Evolutionary conservation across 768 basidiomycete genomes (phyloP).

Genomic region (Suillus ampliporus): DNA sequence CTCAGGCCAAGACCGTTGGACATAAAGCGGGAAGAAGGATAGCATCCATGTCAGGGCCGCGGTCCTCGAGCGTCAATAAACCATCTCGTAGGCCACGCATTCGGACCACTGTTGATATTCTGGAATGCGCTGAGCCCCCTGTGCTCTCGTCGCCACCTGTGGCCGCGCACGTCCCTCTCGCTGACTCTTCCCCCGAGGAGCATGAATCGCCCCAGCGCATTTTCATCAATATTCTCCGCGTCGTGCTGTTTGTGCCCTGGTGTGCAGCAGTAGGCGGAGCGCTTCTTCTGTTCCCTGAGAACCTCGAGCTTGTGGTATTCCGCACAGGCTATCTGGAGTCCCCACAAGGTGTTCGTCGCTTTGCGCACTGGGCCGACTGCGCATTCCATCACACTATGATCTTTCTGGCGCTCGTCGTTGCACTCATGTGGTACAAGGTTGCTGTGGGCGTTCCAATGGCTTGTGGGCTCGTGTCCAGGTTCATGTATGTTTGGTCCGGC

Average conservation of each 20-base stretch:
- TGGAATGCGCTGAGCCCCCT: slow-evolving; percentile 16
- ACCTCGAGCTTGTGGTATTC: slow-evolving; percentile 36
- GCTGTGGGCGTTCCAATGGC: slow-evolving; percentile 27
- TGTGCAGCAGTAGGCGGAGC: slow-evolving; percentile 40
- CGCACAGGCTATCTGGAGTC: slow-evolving; percentile 34
- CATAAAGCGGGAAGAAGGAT: slow-evolving; percentile 26
- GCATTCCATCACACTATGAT: slow-evolving; percentile 40
- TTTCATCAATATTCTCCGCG: slow-evolving; percentile 16
- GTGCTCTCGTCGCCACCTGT: slow-evolving; percentile 3
- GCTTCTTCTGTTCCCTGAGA: slow-evolving; percentile 35
- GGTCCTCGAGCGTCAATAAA: slow-evolving; percentile 13
- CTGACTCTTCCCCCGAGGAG: neutral
- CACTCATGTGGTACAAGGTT: slow-evolving; percentile 25
- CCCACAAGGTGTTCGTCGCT: slow-evolving; percentile 40
- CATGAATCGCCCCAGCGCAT: neutral
- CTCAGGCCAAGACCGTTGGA: slow-evolving; percentile 11
- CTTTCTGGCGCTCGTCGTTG: slow-evolving; percentile 32
- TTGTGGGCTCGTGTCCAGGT: slow-evolving; percentile 24
- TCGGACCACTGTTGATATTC: slow-evolving; percentile 17
- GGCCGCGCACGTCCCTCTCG: neutral
- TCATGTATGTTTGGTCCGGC: slow-evolving; percentile 33
- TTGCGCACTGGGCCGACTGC: slow-evolving; percentile 44
- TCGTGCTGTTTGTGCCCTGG: slow-evolving; percentile 41
- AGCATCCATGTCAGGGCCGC: slow-evolving; percentile 30
- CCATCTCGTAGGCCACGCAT: slow-evolving; percentile 15